Evolutionary conservation across 2,329 filamentous ascomycete genomes (phyloP).

Genomic region (Byssothecium circinans): DNA sequence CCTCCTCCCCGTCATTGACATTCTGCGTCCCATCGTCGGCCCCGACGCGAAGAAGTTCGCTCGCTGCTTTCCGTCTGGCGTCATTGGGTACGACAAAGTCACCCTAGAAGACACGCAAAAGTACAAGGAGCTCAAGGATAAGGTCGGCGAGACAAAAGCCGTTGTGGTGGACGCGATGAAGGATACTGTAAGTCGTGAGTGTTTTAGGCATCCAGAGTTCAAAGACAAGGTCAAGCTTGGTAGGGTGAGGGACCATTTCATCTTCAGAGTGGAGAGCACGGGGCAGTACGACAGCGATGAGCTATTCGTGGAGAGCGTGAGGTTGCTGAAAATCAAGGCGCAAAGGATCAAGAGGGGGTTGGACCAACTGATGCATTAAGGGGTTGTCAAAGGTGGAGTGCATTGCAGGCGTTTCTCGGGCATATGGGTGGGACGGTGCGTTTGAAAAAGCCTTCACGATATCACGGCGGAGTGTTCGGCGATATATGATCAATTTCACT

Average conservation of each 20-base stretch:
- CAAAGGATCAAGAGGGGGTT: constrained; percentile 71
- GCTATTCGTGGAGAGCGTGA: constrained; percentile 87
- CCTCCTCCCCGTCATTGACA: constrained; percentile 83
- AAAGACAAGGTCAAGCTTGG: constrained; percentile 94
- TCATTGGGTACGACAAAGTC: constrained; percentile 77
- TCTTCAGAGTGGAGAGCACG: constrained; percentile 92
- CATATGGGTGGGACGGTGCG: neutral
- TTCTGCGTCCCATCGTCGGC: constrained; percentile 80
- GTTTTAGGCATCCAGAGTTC: constrained; percentile 88
- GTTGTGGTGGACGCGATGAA: constrained; percentile 87
- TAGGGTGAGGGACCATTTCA: constrained; percentile 90
- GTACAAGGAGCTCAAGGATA: constrained; percentile 68
- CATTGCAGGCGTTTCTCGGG: constrained; percentile 16
- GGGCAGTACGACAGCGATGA: constrained; percentile 94
- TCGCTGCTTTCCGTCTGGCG: constrained; percentile 83
- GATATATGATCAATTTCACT: neutral
- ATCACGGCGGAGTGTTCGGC: constrained; percentile 1
- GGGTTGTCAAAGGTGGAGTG: neutral
- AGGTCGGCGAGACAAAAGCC: constrained; percentile 80
- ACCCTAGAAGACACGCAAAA: constrained; percentile 65
- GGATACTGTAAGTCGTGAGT: constrained; percentile 94
- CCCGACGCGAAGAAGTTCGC: constrained; percentile 86
- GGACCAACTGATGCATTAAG: constrained; percentile 45
- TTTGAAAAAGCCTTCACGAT: constrained; percentile 5
- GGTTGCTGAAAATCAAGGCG: constrained; percentile 83